Percentiles rank a stretch among this genome's conserved stretches.
phyloP scores from a whole-genome alignment of 2,329 filamentous ascomycete genomes.

The Chrysoporthe austroafricana region DNA sequence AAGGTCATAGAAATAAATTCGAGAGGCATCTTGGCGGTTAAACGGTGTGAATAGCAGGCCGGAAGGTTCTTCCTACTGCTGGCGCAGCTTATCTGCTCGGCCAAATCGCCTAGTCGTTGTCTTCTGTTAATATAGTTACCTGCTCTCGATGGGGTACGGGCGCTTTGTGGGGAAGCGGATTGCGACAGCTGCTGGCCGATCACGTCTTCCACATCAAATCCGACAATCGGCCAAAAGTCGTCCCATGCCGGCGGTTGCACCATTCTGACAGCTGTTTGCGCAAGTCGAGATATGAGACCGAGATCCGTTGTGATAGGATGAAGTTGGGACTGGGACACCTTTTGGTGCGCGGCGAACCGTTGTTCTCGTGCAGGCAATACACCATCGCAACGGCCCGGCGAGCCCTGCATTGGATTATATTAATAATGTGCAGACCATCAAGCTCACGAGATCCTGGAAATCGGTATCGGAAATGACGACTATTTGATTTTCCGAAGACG shows the following conservation, averaged over 20 bases:
- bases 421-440: background rate
- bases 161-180: conserved; percentile 29
- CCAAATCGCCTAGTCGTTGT: conserved; percentile 1
- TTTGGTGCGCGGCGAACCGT: background rate
- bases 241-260: conserved; percentile 25
- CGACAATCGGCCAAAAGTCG: conserved; percentile 27
- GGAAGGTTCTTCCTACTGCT: background rate
- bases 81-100: background rate
- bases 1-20: conserved; percentile 65
- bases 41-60: too few relatives aligned
- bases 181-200: conserved; percentile 34
- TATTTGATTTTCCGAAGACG: background rate
- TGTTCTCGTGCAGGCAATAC: background rate
- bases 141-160: background rate
- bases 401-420: background rate
- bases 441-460: background rate
- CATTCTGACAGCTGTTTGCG: conserved; percentile 24
- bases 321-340: background rate
- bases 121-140: conserved; percentile 24
- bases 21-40: conserved; percentile 42
- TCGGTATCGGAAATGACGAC: background rate
- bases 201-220: conserved; percentile 33
- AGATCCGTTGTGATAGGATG: conserved; percentile 1
- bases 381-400: background rate
- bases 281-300: conserved; percentile 16